Conservation (phyloP, 2,329 filamentous ascomycete species). For the Fusarium nisikadoi region DNA sequence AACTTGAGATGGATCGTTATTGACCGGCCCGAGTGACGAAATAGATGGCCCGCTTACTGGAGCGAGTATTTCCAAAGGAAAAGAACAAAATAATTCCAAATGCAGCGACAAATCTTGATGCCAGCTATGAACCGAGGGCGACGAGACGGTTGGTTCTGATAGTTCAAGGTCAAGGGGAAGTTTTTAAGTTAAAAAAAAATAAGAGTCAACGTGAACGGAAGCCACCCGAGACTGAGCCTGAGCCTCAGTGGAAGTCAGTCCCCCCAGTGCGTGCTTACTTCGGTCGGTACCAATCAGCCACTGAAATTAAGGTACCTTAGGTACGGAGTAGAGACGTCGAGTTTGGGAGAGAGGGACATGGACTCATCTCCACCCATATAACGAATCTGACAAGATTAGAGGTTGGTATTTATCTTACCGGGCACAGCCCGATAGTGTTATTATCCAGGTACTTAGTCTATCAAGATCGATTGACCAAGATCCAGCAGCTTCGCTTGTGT, state of each 20-base stretch:
- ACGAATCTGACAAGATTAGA: background rate
- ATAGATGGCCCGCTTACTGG: slow-evolving; percentile 3
- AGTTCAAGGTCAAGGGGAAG: slow-evolving; percentile 5
- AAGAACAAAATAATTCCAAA: slow-evolving; percentile 1
- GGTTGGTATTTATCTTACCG: background rate
- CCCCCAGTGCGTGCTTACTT: background rate
- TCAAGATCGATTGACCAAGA: background rate
- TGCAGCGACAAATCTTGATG: background rate
- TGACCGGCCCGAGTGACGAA: background rate
- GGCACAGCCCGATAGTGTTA: background rate
- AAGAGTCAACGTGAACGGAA: background rate
- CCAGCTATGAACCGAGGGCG: slow-evolving; percentile 4
- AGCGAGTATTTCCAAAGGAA: background rate
- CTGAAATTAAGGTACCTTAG: background rate
- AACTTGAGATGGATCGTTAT: background rate
- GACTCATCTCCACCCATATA: background rate
- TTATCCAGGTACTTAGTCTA: background rate
- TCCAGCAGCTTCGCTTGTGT: background rate
- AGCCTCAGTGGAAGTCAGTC: slow-evolving; percentile 13
- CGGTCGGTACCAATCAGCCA: slow-evolving; percentile 6
- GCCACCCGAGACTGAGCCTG: background rate
- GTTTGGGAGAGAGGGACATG: slow-evolving; percentile 19
- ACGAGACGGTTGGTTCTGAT: background rate
- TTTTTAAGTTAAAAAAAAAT: background rate
- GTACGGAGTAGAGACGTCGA: background rate